phyloP scores from a whole-genome alignment of 352 stramenopile genomes.

The Paralagenidium karlingii region DNA sequence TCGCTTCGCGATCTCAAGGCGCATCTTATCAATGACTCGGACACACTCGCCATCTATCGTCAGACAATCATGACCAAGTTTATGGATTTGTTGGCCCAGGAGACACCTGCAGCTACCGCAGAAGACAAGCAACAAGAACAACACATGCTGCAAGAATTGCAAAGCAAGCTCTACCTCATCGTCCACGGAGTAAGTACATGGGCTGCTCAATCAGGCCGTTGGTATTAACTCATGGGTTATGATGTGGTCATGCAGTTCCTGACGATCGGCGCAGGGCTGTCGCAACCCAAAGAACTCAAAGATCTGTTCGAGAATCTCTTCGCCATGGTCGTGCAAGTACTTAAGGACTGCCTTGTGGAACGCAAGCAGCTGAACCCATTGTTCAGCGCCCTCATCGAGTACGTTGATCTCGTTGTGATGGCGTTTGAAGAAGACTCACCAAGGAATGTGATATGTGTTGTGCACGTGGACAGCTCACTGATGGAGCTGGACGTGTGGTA shows the following conservation, averaged over 20 bases:
- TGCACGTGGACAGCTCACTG: constrained; percentile 17
- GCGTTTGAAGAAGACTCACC: too few relatives aligned
- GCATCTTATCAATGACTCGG: constrained; percentile 59
- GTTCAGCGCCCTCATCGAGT: constrained; percentile 58
- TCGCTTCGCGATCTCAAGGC: constrained; percentile 59
- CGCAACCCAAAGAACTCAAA: constrained; percentile 64
- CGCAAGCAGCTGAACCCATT: constrained; percentile 28
- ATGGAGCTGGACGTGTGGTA: constrained; percentile 61
- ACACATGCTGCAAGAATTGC: constrained; percentile 2
- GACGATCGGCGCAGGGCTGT: constrained; percentile 59
- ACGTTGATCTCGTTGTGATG: constrained; percentile 1
- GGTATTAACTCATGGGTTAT: background rate
- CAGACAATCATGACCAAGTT: constrained; percentile 25
- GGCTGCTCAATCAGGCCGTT: too few relatives aligned
- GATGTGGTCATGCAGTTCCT: constrained; percentile 15
- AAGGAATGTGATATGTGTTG: background rate
- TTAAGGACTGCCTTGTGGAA: constrained; percentile 39
- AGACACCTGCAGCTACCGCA: constrained; percentile 12
- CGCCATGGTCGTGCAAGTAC: constrained; percentile 34
- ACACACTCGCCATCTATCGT: constrained; percentile 36
- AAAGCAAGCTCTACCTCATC: constrained; percentile 48
- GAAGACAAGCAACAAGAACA: too few relatives aligned
- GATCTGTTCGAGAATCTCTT: constrained; percentile 51
- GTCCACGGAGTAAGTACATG: constrained; percentile 25
- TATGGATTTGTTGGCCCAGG: constrained; percentile 2